Percentiles rank a stretch among this genome's conserved stretches.
These are phyloP conservation scores for Cytidiella melzeri DNA, from an alignment of 768 basidiomycete genomes.

Conservation along the genomic window DNA sequence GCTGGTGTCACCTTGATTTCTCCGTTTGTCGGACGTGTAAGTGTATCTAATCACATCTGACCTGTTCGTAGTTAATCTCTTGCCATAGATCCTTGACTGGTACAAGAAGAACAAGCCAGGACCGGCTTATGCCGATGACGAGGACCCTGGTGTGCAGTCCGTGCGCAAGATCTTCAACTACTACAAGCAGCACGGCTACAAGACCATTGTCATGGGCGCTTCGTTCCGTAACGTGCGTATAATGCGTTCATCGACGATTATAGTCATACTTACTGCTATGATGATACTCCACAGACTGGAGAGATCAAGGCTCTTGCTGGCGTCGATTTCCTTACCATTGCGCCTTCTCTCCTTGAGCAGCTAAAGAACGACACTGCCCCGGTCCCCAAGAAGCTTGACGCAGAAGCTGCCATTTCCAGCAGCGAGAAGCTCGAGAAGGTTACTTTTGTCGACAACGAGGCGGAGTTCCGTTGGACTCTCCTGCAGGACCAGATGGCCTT, in stretches of 20 bases:
- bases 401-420: constrained; percentile 43
- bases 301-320: constrained; percentile 96
- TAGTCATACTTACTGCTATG: constrained; percentile 7
- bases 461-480: constrained; percentile 93
- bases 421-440: constrained; percentile 71
- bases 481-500: constrained; percentile 97
- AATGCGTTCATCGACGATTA: neutral
- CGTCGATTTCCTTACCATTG: constrained; percentile 96
- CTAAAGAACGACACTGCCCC: constrained; percentile 73
- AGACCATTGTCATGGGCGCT: constrained; percentile 99
- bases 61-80: constrained; percentile 7
- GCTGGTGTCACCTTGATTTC: constrained; percentile 98
- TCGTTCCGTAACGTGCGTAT: constrained; percentile 92
- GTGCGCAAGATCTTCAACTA: constrained; percentile 99
- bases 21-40: constrained; percentile 95
- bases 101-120: constrained; percentile 87
- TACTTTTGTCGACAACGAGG: constrained; percentile 83
- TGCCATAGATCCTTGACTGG: constrained; percentile 90
- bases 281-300: constrained; percentile 46
- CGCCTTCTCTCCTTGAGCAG: constrained; percentile 86
- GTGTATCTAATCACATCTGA: constrained; percentile 24
- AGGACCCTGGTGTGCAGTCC: constrained; percentile 93
- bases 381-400: constrained; percentile 83
- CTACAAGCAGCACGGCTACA: constrained; percentile 98
- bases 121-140: constrained; percentile 82